Evolutionary conservation across 1,284 basidiomycete genomes (phyloP).

Genomic region (Paramarasmius palmivorus): DNA sequence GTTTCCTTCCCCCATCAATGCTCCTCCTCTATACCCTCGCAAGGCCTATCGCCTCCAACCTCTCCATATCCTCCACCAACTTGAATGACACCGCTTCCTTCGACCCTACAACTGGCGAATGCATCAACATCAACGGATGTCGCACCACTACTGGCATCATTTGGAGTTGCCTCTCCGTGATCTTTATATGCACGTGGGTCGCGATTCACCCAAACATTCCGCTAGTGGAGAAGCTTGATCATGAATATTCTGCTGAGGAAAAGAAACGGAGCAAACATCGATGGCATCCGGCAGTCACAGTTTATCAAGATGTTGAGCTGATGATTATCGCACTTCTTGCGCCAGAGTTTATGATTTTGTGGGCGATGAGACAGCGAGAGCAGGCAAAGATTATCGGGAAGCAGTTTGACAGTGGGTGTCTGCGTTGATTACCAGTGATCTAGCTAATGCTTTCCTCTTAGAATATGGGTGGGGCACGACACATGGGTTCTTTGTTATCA

Average conservation of each 20-base stretch:
- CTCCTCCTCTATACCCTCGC: too few relatives aligned
- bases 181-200: constrained; percentile 35
- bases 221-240: too few relatives aligned
- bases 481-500: neutral
- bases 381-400: constrained; percentile 14
- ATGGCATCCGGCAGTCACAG: neutral
- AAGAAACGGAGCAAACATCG: too few relatives aligned
- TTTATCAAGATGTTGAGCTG: constrained; percentile 13
- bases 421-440: neutral
- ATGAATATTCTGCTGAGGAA: too few relatives aligned
- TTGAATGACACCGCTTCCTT: neutral
- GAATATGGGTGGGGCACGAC: neutral
- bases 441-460: neutral
- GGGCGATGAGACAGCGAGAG: constrained; percentile 26
- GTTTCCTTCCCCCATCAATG: too few relatives aligned
- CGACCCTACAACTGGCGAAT: neutral
- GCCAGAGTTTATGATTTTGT: constrained; percentile 26
- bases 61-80: too few relatives aligned
- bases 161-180: constrained; percentile 28
- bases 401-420: constrained; percentile 10
- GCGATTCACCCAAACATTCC: constrained; percentile 36
- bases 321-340: constrained; percentile 25
- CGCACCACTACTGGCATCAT: constrained; percentile 18
- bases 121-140: neutral
- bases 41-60: too few relatives aligned